These are phyloP conservation scores for Aspergillus floridensis DNA, from an alignment of 2,329 filamentous ascomycete genomes.

Conservation along the genomic window DNA sequence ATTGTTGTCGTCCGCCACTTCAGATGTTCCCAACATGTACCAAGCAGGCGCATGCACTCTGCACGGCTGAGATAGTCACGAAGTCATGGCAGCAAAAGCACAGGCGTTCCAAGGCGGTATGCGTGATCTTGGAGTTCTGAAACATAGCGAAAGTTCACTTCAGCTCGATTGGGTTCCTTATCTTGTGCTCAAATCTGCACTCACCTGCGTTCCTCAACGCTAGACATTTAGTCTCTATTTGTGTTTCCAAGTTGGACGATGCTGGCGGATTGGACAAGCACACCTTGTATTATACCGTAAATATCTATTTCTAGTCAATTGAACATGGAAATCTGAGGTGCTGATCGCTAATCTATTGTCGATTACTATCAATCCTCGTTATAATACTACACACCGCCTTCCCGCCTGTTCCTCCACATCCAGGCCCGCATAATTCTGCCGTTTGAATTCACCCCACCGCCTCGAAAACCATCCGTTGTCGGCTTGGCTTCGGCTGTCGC, in stretches of 20 bases:
- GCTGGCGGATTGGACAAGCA: background rate
- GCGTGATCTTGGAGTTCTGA: slow-evolving; percentile 15
- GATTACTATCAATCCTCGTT: background rate
- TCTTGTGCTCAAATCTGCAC: background rate
- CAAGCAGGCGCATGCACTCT: background rate
- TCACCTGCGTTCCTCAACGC: background rate
- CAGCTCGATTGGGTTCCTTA: background rate
- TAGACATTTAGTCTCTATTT: background rate
- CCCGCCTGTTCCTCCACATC: background rate
- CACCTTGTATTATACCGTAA: background rate
- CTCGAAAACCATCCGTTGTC: background rate
- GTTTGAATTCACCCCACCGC: background rate
- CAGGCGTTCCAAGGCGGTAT: slow-evolving; percentile 20
- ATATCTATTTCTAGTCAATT: background rate
- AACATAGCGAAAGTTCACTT: slow-evolving; percentile 14
- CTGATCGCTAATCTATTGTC: background rate
- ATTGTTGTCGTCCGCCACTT: background rate
- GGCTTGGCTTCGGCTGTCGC: background rate
- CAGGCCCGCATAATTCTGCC: background rate
- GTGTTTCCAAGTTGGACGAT: background rate
- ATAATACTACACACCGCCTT: background rate
- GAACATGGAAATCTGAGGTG: background rate
- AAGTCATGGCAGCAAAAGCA: slow-evolving; percentile 15
- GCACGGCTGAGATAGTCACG: slow-evolving; percentile 5
- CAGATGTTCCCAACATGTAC: background rate